These are phyloP conservation scores for Colletotrichum sp. DNA, from an alignment of 2,329 filamentous ascomycete genomes.

Conservation along the genomic window DNA sequence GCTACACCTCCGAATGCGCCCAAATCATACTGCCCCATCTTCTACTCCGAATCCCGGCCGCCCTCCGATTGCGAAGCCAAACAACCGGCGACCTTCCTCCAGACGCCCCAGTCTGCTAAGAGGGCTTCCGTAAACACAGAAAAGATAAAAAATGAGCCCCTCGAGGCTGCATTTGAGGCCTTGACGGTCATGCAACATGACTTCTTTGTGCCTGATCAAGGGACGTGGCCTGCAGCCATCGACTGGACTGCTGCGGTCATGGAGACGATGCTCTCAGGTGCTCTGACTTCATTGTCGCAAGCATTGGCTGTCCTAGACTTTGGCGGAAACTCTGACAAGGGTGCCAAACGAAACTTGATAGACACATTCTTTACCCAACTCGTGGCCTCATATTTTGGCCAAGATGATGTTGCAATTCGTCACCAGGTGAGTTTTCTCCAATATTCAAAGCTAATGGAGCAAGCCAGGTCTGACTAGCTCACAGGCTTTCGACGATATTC, in stretches of 20 bases:
- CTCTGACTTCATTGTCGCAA: slow-evolving; percentile 72
- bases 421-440: slow-evolving; percentile 47
- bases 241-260: slow-evolving; percentile 94
- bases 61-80: slow-evolving; percentile 14
- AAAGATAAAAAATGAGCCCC: slow-evolving; percentile 27
- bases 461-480: background rate
- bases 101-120: background rate
- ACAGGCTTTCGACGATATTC: slow-evolving; percentile 90
- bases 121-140: background rate
- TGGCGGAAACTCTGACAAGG: slow-evolving; percentile 42
- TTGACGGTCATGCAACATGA: slow-evolving; percentile 77
- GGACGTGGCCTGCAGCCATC: slow-evolving; percentile 84
- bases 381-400: slow-evolving; percentile 82
- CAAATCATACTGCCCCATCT: slow-evolving; percentile 19
- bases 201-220: slow-evolving; percentile 79
- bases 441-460: background rate
- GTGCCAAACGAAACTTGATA: slow-evolving; percentile 76
- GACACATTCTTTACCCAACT: slow-evolving; percentile 82
- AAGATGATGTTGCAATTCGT: slow-evolving; percentile 77
- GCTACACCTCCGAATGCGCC: background rate
- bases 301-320: slow-evolving; percentile 49
- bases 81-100: slow-evolving; percentile 9
- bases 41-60: slow-evolving; percentile 13
- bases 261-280: slow-evolving; percentile 78
- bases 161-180: slow-evolving; percentile 63